These are phyloP conservation scores for Haplosporangium sp. DNA, from an alignment of 371 early-diverging fungal species.

Conservation along the genomic window DNA sequence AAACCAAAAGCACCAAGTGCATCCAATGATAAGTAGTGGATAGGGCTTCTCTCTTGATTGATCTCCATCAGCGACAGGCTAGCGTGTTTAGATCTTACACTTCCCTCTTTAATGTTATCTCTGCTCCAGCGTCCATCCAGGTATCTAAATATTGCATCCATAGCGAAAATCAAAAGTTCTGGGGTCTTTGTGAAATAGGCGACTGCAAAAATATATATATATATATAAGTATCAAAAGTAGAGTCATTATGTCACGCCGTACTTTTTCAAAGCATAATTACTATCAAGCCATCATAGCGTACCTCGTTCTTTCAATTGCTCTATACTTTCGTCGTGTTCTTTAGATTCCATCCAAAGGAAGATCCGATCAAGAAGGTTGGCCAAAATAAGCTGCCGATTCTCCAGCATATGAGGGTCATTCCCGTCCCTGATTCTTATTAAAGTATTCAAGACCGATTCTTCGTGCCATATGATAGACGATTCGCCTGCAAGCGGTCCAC, in stretches of 20 bases:
- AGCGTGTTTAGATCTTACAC: conserved; percentile 5
- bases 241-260: background rate
- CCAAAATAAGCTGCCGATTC: conserved; percentile 36
- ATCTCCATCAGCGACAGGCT: conserved; percentile 38
- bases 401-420: conserved; percentile 24
- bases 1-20: conserved; percentile 20
- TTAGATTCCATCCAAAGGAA: conserved; percentile 46
- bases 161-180: conserved; percentile 30
- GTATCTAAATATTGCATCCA: conserved; percentile 35
- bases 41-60: conserved; percentile 36
- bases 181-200: conserved; percentile 30
- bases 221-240: background rate
- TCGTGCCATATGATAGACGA: conserved; percentile 22
- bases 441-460: conserved; percentile 38
- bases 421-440: conserved; percentile 32
- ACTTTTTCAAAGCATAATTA: background rate
- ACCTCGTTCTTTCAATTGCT: conserved; percentile 37
- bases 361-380: conserved; percentile 41
- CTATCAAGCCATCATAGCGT: background rate
- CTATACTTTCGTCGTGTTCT: conserved; percentile 25
- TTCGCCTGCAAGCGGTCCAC: conserved; percentile 38
- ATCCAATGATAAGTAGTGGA: conserved; percentile 33
- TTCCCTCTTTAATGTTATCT: conserved; percentile 16
- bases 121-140: conserved; percentile 51
- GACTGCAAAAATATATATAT: conserved; percentile 12